phyloP scores from a whole-genome alignment of 768 basidiomycete genomes.

The Suillus spraguei region DNA sequence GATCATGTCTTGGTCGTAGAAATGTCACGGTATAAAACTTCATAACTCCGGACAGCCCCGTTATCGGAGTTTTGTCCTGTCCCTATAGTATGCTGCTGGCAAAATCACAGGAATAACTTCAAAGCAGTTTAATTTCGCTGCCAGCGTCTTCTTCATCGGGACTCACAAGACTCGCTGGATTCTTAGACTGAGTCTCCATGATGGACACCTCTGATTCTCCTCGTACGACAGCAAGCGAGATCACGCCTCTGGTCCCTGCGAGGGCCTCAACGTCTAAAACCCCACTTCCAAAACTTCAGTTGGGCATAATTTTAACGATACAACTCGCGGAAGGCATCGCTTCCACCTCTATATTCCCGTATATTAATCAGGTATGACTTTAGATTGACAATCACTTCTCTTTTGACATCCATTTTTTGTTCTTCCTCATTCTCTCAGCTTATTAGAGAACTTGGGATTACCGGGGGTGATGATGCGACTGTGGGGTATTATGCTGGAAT shows the following conservation, averaged over 20 bases:
- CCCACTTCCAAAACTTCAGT: conserved; percentile 47
- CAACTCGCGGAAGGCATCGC: conserved; percentile 50
- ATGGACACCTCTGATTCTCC: not conserved
- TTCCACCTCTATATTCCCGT: conserved; percentile 49
- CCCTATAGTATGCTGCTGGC: too few relatives aligned
- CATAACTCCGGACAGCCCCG: too few relatives aligned
- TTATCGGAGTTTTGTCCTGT: too few relatives aligned
- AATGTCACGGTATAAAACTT: too few relatives aligned
- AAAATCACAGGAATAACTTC: too few relatives aligned
- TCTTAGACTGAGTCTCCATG: not conserved
- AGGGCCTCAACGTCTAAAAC: conserved; percentile 28
- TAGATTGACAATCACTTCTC: not conserved
- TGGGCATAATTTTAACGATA: conserved; percentile 43
- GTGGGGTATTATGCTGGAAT: conserved; percentile 72
- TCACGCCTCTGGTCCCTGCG: not conserved
- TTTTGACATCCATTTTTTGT: not conserved
- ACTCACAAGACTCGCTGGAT: not conserved
- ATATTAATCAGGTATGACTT: conserved; percentile 47
- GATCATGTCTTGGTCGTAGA: too few relatives aligned
- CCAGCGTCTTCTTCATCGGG: too few relatives aligned
- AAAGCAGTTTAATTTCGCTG: too few relatives aligned
- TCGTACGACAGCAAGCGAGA: not conserved
- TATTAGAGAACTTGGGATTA: conserved; percentile 61
- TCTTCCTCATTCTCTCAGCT: conserved; percentile 40
- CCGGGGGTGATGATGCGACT: conserved; percentile 61